Conservation (phyloP, 768 basidiomycete genomes). For the Tremella mesenterica region DNA sequence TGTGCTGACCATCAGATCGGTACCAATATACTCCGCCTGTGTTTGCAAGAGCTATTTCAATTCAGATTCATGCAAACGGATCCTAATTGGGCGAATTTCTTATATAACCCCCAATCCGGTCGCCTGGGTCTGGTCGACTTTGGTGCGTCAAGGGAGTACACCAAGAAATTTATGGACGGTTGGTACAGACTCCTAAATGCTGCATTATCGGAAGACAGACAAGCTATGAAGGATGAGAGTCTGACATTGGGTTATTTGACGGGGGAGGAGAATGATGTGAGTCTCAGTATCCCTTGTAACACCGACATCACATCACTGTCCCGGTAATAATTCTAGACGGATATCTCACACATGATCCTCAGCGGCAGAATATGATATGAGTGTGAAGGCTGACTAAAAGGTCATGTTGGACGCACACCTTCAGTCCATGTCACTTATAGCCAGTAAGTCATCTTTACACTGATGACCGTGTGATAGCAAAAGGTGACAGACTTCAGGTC, state of each 20-base stretch:
- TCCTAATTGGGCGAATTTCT: constrained; percentile 96
- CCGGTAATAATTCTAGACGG: too few relatives aligned
- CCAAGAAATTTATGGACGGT: constrained; percentile 71
- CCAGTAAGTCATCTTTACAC: constrained; percentile 34
- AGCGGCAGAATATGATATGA: too few relatives aligned
- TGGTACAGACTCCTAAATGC: constrained; percentile 81
- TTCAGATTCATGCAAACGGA: constrained; percentile 96
- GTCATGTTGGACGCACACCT: constrained; percentile 80
- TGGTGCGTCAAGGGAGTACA: constrained; percentile 83
- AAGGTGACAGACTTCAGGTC: constrained; percentile 47
- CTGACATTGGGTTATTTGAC: constrained; percentile 80
- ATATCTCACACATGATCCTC: too few relatives aligned
- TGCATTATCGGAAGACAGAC: constrained; percentile 61
- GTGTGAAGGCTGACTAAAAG: constrained; percentile 44
- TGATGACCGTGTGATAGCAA: too few relatives aligned
- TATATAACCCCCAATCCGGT: constrained; percentile 56
- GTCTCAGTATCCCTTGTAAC: constrained; percentile 10
- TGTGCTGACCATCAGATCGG: constrained; percentile 58
- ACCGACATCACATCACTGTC: too few relatives aligned
- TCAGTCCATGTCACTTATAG: constrained; percentile 70
- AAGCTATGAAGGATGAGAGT: constrained; percentile 63
- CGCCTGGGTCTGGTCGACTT: constrained; percentile 80
- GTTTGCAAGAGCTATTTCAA: constrained; percentile 78
- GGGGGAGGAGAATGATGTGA: constrained; percentile 72
- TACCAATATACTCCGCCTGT: constrained; percentile 67